Percentiles rank a stretch among this genome's conserved stretches.
Conservation (phyloP, 2,329 filamentous ascomycete species). For the Capronia epimyces region DNA sequence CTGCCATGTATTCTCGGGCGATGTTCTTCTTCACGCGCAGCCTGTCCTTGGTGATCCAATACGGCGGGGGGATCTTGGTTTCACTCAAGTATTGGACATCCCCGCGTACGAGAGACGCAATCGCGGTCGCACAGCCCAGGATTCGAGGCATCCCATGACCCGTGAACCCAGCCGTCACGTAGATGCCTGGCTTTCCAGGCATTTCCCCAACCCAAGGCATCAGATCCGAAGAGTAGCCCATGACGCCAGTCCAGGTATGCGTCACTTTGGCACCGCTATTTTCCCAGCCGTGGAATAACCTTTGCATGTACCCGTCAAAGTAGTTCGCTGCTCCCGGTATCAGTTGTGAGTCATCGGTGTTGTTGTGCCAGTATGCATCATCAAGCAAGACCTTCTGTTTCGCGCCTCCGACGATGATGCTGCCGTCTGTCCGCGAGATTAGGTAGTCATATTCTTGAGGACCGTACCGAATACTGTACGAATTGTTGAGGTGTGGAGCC, state of each 20-base stretch:
- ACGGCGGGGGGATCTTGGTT: conserved; percentile 34
- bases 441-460: conserved; percentile 62
- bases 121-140: conserved; percentile 52
- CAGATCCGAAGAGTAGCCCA: conserved; percentile 49
- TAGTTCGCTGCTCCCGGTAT: conserved; percentile 37
- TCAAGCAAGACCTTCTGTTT: conserved; percentile 42
- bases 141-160: conserved; percentile 64
- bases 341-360: conserved; percentile 40
- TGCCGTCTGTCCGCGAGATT: conserved; percentile 52
- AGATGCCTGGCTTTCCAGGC: conserved; percentile 45
- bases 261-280: conserved; percentile 34
- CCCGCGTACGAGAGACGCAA: conserved; percentile 35
- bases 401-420: conserved; percentile 58
- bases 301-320: conserved; percentile 39
- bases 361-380: conserved; percentile 41
- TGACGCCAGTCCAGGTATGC: conserved; percentile 45
- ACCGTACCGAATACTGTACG: conserved; percentile 59
- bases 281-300: conserved; percentile 36
- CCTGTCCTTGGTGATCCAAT: conserved; percentile 32
- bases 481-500: conserved; percentile 38
- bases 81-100: conserved; percentile 25
- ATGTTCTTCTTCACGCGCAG: conserved; percentile 21
- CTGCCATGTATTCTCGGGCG: conserved; percentile 21
- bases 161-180: conserved; percentile 57
- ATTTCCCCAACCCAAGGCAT: conserved; percentile 50